These are phyloP conservation scores for Skeletonema potamos DNA, from an alignment of 108 stramenopile genomes.

Conservation along the genomic window DNA sequence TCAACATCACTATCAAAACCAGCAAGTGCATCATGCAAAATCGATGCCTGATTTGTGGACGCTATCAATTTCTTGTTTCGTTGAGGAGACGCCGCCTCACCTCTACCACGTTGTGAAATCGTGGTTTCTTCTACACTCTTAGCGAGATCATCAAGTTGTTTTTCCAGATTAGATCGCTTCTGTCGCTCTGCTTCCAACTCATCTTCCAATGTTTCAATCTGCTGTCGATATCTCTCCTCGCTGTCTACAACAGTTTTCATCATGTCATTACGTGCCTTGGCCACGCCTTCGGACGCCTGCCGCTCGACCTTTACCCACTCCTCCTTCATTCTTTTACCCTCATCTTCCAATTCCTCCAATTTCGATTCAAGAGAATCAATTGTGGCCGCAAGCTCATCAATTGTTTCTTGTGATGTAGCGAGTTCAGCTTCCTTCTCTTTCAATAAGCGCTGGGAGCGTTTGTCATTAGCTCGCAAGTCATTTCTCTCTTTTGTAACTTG, in stretches of 20 bases:
- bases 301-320: conserved; percentile 60
- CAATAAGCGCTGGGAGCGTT: conserved; percentile 47
- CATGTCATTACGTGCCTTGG: conserved; percentile 74
- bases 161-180: conserved; percentile 57
- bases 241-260: conserved; percentile 72
- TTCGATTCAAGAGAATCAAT: conserved; percentile 42
- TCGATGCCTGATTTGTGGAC: conserved; percentile 68
- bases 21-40: conserved; percentile 66
- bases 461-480: conserved; percentile 58
- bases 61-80: conserved; percentile 58
- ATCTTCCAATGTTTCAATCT: conserved; percentile 59
- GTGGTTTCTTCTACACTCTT: conserved; percentile 47
- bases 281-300: conserved; percentile 66
- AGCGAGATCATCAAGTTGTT: conserved; percentile 63
- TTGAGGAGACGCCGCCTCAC: conserved; percentile 18
- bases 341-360: conserved; percentile 43
- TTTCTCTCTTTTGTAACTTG: conserved; percentile 60
- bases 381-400: conserved; percentile 50
- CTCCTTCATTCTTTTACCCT: conserved; percentile 48
- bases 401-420: conserved; percentile 24
- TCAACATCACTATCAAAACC: conserved; percentile 55
- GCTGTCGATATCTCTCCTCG: conserved; percentile 74
- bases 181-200: conserved; percentile 62
- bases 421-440: conserved; percentile 63
- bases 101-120: conserved; percentile 12